Percentiles rank a stretch among this genome's conserved stretches.
Evolutionary conservation across 441 rosid species (phyloP).

Genomic region (Populus trichocarpa): DNA sequence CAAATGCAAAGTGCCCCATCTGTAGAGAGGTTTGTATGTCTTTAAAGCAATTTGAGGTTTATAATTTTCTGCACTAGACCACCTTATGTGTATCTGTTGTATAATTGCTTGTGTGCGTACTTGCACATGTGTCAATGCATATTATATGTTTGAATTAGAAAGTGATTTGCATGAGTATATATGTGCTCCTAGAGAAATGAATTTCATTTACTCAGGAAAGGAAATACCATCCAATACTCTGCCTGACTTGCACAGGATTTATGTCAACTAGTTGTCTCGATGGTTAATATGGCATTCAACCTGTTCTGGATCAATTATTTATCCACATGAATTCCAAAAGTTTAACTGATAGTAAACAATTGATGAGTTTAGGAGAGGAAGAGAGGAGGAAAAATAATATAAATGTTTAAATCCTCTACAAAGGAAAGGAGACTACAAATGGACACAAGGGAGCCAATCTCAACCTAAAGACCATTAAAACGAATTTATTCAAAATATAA

Average conservation of each 20-base stretch:
- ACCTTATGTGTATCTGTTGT: neutral
- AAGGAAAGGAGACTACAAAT: neutral
- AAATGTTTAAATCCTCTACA: neutral
- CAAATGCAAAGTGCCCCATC: conserved; percentile 67
- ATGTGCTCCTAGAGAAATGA: neutral
- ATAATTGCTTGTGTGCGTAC: too few species aligned
- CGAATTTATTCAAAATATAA: neutral
- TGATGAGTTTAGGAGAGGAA: neutral
- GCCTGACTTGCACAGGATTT: neutral
- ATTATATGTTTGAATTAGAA: neutral
- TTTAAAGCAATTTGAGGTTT: neutral
- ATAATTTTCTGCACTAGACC: neutral
- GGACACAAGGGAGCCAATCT: neutral
- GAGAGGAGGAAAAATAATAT: neutral
- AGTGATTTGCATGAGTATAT: neutral
- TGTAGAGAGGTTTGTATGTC: conserved; percentile 74
- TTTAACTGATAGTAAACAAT: neutral
- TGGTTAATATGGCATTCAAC: neutral
- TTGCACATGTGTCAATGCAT: neutral
- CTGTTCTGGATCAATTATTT: neutral
- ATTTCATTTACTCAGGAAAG: neutral
- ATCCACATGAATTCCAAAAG: neutral
- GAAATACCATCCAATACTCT: neutral
- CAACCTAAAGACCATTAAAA: neutral
- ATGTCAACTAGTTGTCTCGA: neutral